Evolutionary conservation across 2,329 filamentous ascomycete species (phyloP).

Genomic region (Biscogniauxia sp.): DNA sequence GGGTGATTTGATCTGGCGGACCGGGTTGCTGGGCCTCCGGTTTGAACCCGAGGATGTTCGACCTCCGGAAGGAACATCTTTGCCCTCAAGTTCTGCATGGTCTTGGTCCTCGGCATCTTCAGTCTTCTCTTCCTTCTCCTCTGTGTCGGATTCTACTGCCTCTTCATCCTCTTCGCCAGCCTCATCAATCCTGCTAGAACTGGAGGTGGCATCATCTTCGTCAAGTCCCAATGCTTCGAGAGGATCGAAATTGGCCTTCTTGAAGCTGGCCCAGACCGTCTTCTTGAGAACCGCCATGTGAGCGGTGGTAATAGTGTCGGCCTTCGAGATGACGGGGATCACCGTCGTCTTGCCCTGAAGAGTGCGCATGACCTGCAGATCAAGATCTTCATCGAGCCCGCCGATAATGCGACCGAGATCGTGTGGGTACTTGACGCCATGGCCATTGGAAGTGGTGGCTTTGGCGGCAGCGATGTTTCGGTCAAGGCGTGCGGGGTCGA

Average conservation of each 20-base stretch:
- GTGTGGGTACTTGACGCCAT: slow-evolving; percentile 47
- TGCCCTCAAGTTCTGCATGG: slow-evolving; percentile 27
- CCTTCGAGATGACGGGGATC: slow-evolving; percentile 93
- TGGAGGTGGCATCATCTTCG: slow-evolving; percentile 56
- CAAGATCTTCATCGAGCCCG: slow-evolving; percentile 81
- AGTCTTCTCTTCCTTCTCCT: slow-evolving; percentile 25
- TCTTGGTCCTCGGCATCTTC: slow-evolving; percentile 28
- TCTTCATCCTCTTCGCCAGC: slow-evolving; percentile 35
- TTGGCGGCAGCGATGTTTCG: slow-evolving; percentile 71
- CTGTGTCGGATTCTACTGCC: slow-evolving; percentile 24
- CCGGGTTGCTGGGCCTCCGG: slow-evolving; percentile 45
- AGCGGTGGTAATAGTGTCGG: slow-evolving; percentile 90
- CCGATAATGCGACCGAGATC: slow-evolving; percentile 54
- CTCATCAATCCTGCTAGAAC: slow-evolving; percentile 54
- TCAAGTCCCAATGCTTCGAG: slow-evolving; percentile 82
- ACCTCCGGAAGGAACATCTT: slow-evolving; percentile 41
- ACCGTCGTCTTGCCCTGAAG: slow-evolving; percentile 93
- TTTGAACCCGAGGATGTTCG: slow-evolving; percentile 40
- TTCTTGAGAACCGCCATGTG: slow-evolving; percentile 94
- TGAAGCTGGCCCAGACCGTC: slow-evolving; percentile 84
- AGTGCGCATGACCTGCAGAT: slow-evolving; percentile 83
- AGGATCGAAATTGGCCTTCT: slow-evolving; percentile 82
- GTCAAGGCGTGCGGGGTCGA: slow-evolving; percentile 85
- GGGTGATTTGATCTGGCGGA: slow-evolving; percentile 43
- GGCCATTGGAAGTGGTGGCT: slow-evolving; percentile 49